Conservation (phyloP, 2,329 filamentous ascomycete species). For the Ophiosphaerella herpotricha region DNA sequence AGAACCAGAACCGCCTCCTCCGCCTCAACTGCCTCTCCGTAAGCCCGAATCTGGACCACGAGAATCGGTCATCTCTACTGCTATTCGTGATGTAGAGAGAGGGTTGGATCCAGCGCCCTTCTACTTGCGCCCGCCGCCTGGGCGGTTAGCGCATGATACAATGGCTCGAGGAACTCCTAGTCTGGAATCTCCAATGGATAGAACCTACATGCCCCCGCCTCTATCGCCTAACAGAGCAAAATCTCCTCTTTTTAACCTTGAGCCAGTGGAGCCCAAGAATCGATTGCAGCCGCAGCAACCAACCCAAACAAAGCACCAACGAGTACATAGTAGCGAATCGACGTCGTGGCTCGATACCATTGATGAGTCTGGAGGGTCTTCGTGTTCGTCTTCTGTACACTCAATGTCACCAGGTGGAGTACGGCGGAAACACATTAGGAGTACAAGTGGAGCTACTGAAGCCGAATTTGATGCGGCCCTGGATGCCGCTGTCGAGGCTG, state of each 20-base stretch:
- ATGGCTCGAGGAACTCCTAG: conserved; percentile 17
- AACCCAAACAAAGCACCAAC: conserved; percentile 30
- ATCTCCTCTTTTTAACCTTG: conserved; percentile 48
- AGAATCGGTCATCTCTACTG: conserved; percentile 48
- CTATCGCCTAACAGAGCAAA: conserved; percentile 67
- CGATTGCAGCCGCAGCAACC: conserved; percentile 29
- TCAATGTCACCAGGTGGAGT: conserved; percentile 76
- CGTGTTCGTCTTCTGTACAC: conserved; percentile 73
- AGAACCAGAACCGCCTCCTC: conserved; percentile 26
- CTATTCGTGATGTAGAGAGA: conserved; percentile 49
- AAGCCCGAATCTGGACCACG: conserved; percentile 32
- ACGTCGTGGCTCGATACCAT: conserved; percentile 95
- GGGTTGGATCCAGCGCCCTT: conserved; percentile 37
- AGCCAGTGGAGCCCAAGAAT: conserved; percentile 23
- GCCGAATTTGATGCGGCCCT: conserved; percentile 92
- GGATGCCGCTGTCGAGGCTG: conserved; percentile 93
- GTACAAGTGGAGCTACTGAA: conserved; percentile 73
- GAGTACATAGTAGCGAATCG: conserved; percentile 74
- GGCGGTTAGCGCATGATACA: conserved; percentile 25
- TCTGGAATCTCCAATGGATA: conserved; percentile 58
- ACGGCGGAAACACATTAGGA: conserved; percentile 71
- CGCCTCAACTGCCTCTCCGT: conserved; percentile 40
- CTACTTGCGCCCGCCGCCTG: conserved; percentile 42
- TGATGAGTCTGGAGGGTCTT: conserved; percentile 84
- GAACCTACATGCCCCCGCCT: conserved; percentile 70